Base-by-base conservation (phyloP, 1,284 basidiomycete genomes). In the Microbotryomycetes sp. region DNA sequence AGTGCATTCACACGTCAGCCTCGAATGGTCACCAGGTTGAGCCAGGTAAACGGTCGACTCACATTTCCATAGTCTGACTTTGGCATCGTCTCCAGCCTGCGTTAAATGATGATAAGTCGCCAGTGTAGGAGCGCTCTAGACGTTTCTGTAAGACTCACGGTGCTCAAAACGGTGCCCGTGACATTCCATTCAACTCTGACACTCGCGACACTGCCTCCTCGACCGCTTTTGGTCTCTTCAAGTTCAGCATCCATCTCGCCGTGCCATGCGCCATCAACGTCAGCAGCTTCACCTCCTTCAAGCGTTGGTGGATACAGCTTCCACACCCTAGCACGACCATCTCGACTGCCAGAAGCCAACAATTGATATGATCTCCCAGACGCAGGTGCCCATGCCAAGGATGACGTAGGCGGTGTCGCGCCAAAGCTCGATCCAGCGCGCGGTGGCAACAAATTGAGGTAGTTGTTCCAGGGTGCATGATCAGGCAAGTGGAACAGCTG, bases 331-430 rank as follows among this genome's bases (percentile, higher is more conserved):
- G 94, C 89, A 47, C 83, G 82, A 0, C 91, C 90, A 72, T 93
- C 92, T 46, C 90, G 80, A 45, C 85, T 81, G 6, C 91, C 92
- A 0, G 90, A 89, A 2, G 92, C 92, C 65, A 96, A 80, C 50
- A 94, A 84, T 72, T 96, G 92, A 76, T 92, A 93, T 1, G 88
- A 88, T 25, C 91, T 81, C 1, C 92, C 92, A 69, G 89, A 93
- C 0, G 86, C 86, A 1, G 92, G 89, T 1, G 92, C 90, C 91
- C 92, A 97, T 4, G 89, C 81, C 48, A 96, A 82, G 28, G 85
- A 84, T 0, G 86, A 88, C 56, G 92, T 82, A 2, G 90, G 82
- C 56, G 79, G 83, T 3, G 80, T 58, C 52, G 61, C 65, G 31
- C 59, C 73, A 45, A 29, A 60, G 67, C 42, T 46, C 59, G 1